phyloP scores from a whole-genome alignment of 2,329 filamentous ascomycete genomes.

The Aspergillus puulaauensis region DNA sequence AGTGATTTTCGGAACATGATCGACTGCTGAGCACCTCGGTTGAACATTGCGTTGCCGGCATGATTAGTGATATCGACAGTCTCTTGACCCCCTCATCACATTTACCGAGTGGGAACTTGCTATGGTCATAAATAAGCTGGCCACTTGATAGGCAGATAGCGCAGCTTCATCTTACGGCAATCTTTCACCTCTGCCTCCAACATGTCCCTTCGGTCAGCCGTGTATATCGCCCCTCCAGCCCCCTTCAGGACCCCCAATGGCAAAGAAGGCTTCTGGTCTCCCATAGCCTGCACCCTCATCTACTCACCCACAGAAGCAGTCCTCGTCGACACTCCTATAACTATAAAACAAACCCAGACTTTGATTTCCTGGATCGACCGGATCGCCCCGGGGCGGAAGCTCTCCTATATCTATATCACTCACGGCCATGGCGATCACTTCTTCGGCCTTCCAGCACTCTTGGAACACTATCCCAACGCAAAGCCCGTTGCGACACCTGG shows the following conservation, averaged over 20 bases:
- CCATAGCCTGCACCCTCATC: constrained; percentile 22
- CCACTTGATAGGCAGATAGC: too few species aligned
- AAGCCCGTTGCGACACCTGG: constrained; percentile 6
- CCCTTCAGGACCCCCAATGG: constrained; percentile 6
- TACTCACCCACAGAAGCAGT: constrained; percentile 32
- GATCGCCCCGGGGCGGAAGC: constrained; percentile 25
- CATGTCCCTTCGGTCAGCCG: too few species aligned
- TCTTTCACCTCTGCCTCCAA: too few species aligned
- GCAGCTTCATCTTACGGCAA: too few species aligned
- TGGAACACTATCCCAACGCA: background rate
- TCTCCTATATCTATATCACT: constrained; percentile 42
- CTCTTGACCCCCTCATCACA: too few species aligned
- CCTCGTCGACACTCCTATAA: constrained; percentile 39
- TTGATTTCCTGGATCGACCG: constrained; percentile 40
- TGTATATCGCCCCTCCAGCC: background rate
- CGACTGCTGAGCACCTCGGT: too few species aligned
- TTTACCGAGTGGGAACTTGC: too few species aligned
- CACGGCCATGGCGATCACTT: constrained; percentile 39
- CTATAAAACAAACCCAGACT: constrained; percentile 26
- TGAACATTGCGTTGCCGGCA: too few species aligned
- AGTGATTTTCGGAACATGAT: too few species aligned
- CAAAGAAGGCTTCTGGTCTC: background rate
- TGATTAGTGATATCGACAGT: too few species aligned
- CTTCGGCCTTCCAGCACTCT: background rate
- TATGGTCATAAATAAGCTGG: too few species aligned